Evolutionary conservation across 2,329 filamentous ascomycete species (phyloP), one percentile per base, ranked within the genome.

Genomic region (Ciborinia camelliae): DNA sequence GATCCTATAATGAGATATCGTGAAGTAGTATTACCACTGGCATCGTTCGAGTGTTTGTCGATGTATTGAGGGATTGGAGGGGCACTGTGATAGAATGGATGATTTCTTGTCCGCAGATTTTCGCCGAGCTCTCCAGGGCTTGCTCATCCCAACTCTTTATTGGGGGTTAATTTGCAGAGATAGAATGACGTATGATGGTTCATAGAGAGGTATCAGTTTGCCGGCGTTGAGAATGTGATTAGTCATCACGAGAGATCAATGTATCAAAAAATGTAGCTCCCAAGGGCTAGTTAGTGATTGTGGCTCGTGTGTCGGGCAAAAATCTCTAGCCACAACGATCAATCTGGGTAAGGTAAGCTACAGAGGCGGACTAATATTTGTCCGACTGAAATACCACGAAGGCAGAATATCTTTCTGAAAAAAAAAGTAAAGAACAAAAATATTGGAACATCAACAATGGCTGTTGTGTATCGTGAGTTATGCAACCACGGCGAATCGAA

Each of bases 401-500:
- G n/a, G n/a, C n/a, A n/a, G n/a, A n/a, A n/a, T n/a, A n/a, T n/a
- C n/a, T n/a, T n/a, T n/a, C n/a, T n/a, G n/a, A n/a, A 51, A 51
- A 7, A 15, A n/a, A 9, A 23, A 15, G 12, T 6, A 14, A 53
- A 37, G 35, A 0, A 1, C n/a, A n/a, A n/a, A n/a, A n/a, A n/a
- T n/a, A n/a, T n/a, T n/a, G n/a, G n/a, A n/a, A n/a, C n/a, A n/a
- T n/a, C n/a, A n/a, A n/a, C n/a, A n/a, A n/a, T n/a, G n/a, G n/a
- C n/a, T n/a, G n/a, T n/a, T n/a, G n/a, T n/a, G n/a, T n/a, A n/a
- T n/a, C n/a, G n/a, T 3, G 1, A 15, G 2, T 0, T 26, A 0
- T 53, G 51, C 51, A 53, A 53, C 51, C 37, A 32, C 32, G 32
- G 51, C 37, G 51, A 61, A 61, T 61, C 58, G 58, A 61, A 61